Conservation (phyloP, 208 protist species). For the Borovskyia barvae region DNA sequence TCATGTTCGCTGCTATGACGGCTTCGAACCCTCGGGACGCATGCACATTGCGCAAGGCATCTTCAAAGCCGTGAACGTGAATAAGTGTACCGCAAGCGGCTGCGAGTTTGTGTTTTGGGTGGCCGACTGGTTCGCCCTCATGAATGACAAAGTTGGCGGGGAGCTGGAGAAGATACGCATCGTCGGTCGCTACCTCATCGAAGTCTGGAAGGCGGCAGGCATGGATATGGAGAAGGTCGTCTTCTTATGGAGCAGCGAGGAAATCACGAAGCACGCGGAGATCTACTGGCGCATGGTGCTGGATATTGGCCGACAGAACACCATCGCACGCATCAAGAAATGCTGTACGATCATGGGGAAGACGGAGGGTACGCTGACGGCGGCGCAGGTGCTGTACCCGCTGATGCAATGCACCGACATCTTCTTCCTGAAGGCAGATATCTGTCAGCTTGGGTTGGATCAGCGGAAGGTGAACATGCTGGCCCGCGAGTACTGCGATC, state of each 20-base stretch:
- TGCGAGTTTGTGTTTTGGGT: constrained; percentile 99
- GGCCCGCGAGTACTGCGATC: constrained; percentile 98
- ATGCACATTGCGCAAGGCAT: constrained; percentile 99
- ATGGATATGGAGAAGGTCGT: constrained; percentile 97
- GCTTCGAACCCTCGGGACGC: constrained; percentile 99
- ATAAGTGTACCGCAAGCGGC: constrained; percentile 96
- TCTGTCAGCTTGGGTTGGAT: constrained; percentile 99
- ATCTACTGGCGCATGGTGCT: constrained; percentile 97
- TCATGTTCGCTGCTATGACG: constrained; percentile 96
- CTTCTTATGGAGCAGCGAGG: constrained; percentile 97
- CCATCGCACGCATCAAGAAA: constrained; percentile 95
- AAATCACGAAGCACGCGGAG: constrained; percentile 94
- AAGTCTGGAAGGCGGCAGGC: constrained; percentile 98
- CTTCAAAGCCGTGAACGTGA: constrained; percentile 99
- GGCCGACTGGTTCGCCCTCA: constrained; percentile 99
- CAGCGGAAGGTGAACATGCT: constrained; percentile 99
- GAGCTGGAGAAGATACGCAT: constrained; percentile 97
- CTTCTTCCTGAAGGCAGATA: constrained; percentile 98
- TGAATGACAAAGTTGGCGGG: constrained; percentile 99
- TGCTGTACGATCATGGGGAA: constrained; percentile 99
- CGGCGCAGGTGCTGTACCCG: constrained; percentile 98
- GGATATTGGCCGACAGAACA: constrained; percentile 96
- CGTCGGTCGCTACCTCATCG: constrained; percentile 97
- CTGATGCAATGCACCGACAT: constrained; percentile 99
- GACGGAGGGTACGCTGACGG: constrained; percentile 94